Percentiles rank a stretch among this genome's conserved stretches.
Evolutionary conservation across 1,139 yeast genomes (phyloP).

Genomic region (Diutina rugosa): DNA sequence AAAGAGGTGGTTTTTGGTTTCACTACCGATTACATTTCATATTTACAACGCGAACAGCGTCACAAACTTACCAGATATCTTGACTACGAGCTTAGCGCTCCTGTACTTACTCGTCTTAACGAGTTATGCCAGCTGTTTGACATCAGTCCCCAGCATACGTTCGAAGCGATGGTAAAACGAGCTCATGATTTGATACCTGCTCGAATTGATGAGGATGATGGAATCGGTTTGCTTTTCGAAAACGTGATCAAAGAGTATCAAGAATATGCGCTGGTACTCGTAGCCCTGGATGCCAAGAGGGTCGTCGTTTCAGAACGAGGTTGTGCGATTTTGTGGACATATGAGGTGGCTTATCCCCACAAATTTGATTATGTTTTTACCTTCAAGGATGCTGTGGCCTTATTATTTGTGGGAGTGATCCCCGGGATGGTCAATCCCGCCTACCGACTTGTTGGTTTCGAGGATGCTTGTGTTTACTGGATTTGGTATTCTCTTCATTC

Average conservation of each 20-base stretch:
- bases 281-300: constrained; percentile 13
- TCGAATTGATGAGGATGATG: constrained; percentile 8
- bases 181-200: background rate
- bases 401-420: constrained; percentile 20
- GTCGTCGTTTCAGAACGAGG: constrained; percentile 22
- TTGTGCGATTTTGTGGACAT: constrained; percentile 16
- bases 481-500: constrained; percentile 24
- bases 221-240: constrained; percentile 20
- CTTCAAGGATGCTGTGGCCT: constrained; percentile 20
- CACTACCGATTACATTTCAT: constrained; percentile 14
- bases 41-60: constrained; percentile 9
- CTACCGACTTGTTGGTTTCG: constrained; percentile 13
- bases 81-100: constrained; percentile 9
- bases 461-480: constrained; percentile 25
- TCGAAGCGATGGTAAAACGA: constrained; percentile 13
- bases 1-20: constrained; percentile 9
- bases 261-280: constrained; percentile 13
- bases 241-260: constrained; percentile 22
- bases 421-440: constrained; percentile 23
- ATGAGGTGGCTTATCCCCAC: constrained; percentile 9
- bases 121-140: constrained; percentile 53
- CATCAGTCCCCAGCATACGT: constrained; percentile 32
- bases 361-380: constrained; percentile 10
- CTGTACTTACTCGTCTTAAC: constrained; percentile 29
- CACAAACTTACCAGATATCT: constrained; percentile 7